phyloP scores from a whole-genome alignment of 2,329 filamentous ascomycete species.

The Alternaria dauci region DNA sequence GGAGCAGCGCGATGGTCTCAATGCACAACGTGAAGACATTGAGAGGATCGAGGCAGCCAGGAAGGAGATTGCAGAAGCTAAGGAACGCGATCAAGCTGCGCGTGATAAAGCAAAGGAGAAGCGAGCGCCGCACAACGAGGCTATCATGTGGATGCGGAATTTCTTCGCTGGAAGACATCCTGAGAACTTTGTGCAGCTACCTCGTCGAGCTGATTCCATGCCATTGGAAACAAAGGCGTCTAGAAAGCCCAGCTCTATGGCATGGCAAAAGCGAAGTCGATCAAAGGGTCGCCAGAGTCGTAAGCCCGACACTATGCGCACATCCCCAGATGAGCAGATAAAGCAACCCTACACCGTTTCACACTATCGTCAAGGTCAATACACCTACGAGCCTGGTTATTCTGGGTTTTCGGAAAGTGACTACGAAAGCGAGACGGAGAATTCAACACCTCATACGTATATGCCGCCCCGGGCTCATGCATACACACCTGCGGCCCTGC shows the following conservation, averaged over 20 bases:
- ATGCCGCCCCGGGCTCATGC: neutral
- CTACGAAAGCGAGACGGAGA: neutral
- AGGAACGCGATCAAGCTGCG: neutral
- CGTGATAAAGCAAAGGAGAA: neutral
- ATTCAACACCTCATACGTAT: neutral
- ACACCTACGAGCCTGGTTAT: neutral
- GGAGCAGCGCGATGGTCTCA: neutral
- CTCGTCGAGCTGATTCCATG: constrained; percentile 1
- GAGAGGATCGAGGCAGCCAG: neutral
- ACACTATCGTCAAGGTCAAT: neutral
- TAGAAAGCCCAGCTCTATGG: neutral
- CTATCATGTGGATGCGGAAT: neutral
- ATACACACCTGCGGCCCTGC: neutral
- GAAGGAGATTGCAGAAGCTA: neutral
- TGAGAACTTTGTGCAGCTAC: neutral
- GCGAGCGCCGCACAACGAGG: neutral
- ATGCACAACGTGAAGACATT: neutral
- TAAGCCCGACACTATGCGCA: neutral
- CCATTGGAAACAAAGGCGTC: neutral
- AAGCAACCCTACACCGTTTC: neutral
- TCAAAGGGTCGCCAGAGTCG: neutral
- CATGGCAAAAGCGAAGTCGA: neutral
- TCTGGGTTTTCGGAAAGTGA: neutral
- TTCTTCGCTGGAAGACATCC: neutral
- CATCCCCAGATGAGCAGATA: neutral